phyloP scores from a whole-genome alignment of 768 basidiomycete genomes.

The Kwoniella dejecticola region DNA sequence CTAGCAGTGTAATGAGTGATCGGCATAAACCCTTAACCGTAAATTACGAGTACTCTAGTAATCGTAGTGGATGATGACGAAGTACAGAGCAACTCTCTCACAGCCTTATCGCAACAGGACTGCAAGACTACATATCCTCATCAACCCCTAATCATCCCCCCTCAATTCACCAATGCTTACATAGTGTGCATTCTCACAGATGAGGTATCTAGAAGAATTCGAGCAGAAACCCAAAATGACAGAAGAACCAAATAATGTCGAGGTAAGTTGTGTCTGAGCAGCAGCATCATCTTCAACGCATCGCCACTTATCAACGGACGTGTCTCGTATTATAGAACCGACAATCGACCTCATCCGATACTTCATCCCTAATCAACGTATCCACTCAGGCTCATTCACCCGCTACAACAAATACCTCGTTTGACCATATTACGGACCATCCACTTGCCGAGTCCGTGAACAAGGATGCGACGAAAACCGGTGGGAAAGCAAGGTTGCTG shows the following conservation, averaged over 20 bases:
- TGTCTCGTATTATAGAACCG: not conserved
- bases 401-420: constrained; percentile 17
- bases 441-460: not conserved
- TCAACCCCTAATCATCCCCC: too few relatives aligned
- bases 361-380: constrained; percentile 8
- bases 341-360: constrained; percentile 13
- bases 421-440: constrained; percentile 16
- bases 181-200: not conserved
- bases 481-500: constrained; percentile 60
- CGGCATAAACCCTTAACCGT: not conserved
- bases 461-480: not conserved
- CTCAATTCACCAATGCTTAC: too few relatives aligned
- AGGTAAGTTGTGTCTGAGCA: constrained; percentile 10
- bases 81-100: too few relatives aligned
- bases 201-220: constrained; percentile 12
- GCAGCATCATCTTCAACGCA: too few relatives aligned
- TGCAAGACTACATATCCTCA: too few relatives aligned
- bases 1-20: not conserved
- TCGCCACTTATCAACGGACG: not conserved
- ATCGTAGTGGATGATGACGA: too few relatives aligned
- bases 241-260: not conserved
- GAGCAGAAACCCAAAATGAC: constrained; percentile 5
- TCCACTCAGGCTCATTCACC: constrained; percentile 22
- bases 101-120: too few relatives aligned
- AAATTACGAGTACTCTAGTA: not conserved